These are phyloP conservation scores for Erysimum cheiranthoides DNA, from an alignment of 345 rosid species.

Conservation along the genomic window DNA sequence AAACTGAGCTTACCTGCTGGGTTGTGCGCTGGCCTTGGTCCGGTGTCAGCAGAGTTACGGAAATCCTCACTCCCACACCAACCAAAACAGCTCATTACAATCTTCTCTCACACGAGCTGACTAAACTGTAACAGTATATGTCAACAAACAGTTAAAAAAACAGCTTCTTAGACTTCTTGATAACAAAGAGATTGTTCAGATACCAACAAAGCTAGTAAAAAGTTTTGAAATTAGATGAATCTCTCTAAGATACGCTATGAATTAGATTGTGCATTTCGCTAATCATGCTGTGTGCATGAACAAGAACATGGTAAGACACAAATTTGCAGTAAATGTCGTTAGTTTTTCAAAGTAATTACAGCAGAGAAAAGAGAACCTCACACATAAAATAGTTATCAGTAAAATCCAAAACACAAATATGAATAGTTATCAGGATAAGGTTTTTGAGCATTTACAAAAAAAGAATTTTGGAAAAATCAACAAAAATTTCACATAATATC, in stretches of 20 bases:
- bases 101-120: constrained; percentile 18
- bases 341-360: not conserved
- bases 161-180: constrained; percentile 6
- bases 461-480: constrained; percentile 17
- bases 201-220: not conserved
- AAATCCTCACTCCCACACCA: constrained; percentile 61
- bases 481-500: not conserved
- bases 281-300: not conserved
- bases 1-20: constrained; percentile 48
- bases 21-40: constrained; percentile 51
- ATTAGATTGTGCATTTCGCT: not conserved
- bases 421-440: constrained; percentile 17
- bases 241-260: not conserved
- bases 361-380: not conserved
- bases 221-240: not conserved
- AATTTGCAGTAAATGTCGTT: not conserved
- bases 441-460: constrained; percentile 1
- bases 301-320: not conserved
- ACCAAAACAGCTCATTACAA: constrained; percentile 67
- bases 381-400: not conserved
- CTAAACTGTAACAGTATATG: not conserved
- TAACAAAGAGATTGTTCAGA: not conserved
- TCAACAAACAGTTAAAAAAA: not conserved
- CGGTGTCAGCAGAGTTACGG: constrained; percentile 49
- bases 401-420: not conserved